These are phyloP conservation scores for Kurtzmaniella quercitrusa DNA, from an alignment of 1,139 yeast species.

Conservation along the genomic window DNA sequence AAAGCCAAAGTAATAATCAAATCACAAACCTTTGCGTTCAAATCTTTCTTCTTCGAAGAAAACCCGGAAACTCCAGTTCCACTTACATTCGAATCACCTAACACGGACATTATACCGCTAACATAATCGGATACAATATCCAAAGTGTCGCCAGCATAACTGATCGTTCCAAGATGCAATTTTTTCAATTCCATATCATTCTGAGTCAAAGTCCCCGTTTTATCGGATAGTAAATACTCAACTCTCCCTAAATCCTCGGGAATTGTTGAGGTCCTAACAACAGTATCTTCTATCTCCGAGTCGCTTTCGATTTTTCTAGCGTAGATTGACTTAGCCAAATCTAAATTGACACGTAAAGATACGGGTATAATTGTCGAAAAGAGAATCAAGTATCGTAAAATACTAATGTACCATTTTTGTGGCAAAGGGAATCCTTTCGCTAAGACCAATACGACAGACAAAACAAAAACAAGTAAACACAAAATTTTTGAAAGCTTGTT, in stretches of 20 bases:
- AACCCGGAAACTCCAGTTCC: constrained; percentile 10
- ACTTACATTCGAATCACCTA: constrained; percentile 17
- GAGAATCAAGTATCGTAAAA: constrained; percentile 82
- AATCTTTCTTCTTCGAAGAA: constrained; percentile 43
- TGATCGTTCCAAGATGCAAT: constrained; percentile 85
- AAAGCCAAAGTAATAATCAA: constrained; percentile 77
- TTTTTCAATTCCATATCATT: constrained; percentile 97
- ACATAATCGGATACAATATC: constrained; percentile 81
- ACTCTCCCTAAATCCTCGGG: constrained; percentile 97
- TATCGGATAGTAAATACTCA: constrained; percentile 87
- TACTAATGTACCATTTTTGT: constrained; percentile 79
- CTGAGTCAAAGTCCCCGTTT: constrained; percentile 96
- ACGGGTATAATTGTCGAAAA: constrained; percentile 97
- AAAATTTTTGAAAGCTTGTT: constrained; percentile 83
- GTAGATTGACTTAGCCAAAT: constrained; percentile 92
- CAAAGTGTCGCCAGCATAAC: constrained; percentile 89
- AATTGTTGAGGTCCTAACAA: constrained; percentile 94
- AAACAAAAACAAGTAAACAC: constrained; percentile 78
- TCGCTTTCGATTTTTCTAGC: constrained; percentile 95
- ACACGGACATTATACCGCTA: constrained; percentile 20
- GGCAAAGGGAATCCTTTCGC: constrained; percentile 68
- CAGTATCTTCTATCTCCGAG: constrained; percentile 70
- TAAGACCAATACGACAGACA: constrained; percentile 74
- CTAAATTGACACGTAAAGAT: constrained; percentile 87
- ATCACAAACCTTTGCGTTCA: constrained; percentile 74